Conservation (phyloP, 768 basidiomycete genomes). For the Leccinum variicolor region DNA sequence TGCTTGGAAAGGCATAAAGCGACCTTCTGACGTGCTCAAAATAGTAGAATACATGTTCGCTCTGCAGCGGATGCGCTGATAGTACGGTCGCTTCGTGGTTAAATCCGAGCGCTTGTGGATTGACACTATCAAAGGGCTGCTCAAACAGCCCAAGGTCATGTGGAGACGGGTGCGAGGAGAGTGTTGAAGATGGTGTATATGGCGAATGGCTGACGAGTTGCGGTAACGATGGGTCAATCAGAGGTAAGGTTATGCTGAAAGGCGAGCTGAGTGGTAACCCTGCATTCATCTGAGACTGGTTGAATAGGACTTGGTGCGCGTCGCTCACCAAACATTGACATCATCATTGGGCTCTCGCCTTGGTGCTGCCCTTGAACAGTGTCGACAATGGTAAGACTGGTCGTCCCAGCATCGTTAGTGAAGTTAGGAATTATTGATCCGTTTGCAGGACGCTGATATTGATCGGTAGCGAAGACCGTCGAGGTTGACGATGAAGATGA, state of each 20-base stretch:
- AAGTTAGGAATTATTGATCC: slow-evolving; percentile 20
- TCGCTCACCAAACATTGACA: slow-evolving; percentile 29
- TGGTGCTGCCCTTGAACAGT: slow-evolving; percentile 10
- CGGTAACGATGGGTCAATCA: slow-evolving; percentile 28
- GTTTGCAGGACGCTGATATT: slow-evolving; percentile 23
- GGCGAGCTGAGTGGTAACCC: slow-evolving; percentile 31
- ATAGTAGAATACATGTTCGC: slow-evolving; percentile 68
- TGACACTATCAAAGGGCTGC: slow-evolving; percentile 33
- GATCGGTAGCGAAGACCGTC: slow-evolving; percentile 33
- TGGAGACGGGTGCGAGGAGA: slow-evolving; percentile 34
- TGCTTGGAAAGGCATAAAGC: slow-evolving; percentile 64
- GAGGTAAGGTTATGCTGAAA: slow-evolving; percentile 24
- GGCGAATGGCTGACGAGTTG: slow-evolving; percentile 30
- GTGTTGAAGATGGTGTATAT: slow-evolving; percentile 32
- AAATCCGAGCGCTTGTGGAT: slow-evolving; percentile 30
- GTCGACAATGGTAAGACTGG: slow-evolving; percentile 22
- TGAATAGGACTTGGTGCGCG: background rate
- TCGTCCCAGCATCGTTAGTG: slow-evolving; percentile 20
- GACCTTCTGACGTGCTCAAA: slow-evolving; percentile 67
- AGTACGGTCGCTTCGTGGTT: slow-evolving; percentile 22
- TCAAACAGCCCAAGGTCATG: slow-evolving; percentile 32
- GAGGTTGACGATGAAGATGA: slow-evolving; percentile 24
- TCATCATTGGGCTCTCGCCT: slow-evolving; percentile 24
- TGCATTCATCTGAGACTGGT: slow-evolving; percentile 14
- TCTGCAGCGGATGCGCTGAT: slow-evolving; percentile 43